A percentile compares a stretch with the other conserved stretches of the same genome.
phyloP scores from a whole-genome alignment of 163 green algal genomes.

The Scenedesmus sp. region DNA sequence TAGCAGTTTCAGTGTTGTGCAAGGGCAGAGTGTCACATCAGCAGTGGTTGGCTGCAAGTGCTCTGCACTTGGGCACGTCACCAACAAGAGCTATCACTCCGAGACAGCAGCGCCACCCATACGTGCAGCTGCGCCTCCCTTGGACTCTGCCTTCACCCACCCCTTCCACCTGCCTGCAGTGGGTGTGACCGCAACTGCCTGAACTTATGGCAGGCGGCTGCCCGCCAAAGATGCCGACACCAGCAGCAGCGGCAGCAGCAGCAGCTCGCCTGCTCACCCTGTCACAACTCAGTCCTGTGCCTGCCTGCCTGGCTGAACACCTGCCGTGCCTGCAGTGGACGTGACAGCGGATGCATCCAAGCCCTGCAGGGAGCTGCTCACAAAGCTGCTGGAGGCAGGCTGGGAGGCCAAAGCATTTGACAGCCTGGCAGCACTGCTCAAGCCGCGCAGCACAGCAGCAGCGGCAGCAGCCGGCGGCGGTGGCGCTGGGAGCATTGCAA shows the following conservation, averaged over 20 bases:
- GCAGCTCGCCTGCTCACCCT: no score
- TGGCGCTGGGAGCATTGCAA: background rate
- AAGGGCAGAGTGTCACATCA: background rate
- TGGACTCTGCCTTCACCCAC: no score
- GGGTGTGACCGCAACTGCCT: background rate
- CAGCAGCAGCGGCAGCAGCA: background rate
- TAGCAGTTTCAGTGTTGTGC: background rate
- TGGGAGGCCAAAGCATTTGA: constrained; percentile 11
- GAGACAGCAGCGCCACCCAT: background rate
- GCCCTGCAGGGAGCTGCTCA: constrained; percentile 4
- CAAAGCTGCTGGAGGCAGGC: constrained; percentile 14
- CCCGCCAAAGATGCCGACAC: background rate
- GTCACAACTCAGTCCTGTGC: no score
- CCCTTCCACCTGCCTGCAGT: background rate
- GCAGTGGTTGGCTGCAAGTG: background rate
- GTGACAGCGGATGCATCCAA: constrained; percentile 10
- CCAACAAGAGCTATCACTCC: background rate
- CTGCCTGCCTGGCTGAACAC: background rate
- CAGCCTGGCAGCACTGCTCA: background rate
- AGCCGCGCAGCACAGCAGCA: constrained; percentile 40
- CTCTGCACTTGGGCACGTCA: background rate
- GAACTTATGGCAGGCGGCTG: background rate
- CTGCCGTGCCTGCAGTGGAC: constrained; percentile 16
- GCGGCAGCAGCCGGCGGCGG: background rate
- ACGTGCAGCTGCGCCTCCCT: background rate